Percentiles rank a stretch among this genome's conserved stretches.
phyloP scores from a whole-genome alignment of 2,329 filamentous ascomycete species.

The Trichoderma pleuroti region DNA sequence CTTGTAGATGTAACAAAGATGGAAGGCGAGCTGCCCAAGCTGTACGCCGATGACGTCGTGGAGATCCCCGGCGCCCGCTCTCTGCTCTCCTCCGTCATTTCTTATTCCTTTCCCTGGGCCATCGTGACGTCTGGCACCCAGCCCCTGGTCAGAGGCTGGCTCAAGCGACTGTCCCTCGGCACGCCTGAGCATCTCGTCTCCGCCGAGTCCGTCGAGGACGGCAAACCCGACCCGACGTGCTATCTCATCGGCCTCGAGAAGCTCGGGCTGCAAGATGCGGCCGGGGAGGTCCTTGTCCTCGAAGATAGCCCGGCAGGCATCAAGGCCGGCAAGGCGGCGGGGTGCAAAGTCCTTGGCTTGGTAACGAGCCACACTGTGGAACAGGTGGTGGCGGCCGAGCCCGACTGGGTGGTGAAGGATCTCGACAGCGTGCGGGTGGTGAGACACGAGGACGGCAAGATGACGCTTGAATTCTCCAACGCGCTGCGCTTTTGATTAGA shows the following conservation, averaged over 20 bases:
- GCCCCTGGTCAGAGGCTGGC: slow-evolving; percentile 69
- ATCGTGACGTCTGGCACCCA: slow-evolving; percentile 76
- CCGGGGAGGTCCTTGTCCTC: slow-evolving; percentile 65
- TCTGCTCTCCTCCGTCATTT: slow-evolving; percentile 65
- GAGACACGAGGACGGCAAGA: slow-evolving; percentile 52
- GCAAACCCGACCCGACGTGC: slow-evolving; percentile 75
- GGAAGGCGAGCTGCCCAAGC: slow-evolving; percentile 72
- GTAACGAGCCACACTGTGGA: slow-evolving; percentile 76
- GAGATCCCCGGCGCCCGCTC: slow-evolving; percentile 81
- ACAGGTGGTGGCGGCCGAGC: slow-evolving; percentile 69
- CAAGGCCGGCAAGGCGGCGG: slow-evolving; percentile 76
- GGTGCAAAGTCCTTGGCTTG: slow-evolving; percentile 79
- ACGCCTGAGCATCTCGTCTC: slow-evolving; percentile 65
- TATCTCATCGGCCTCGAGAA: slow-evolving; percentile 65
- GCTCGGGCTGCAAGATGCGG: slow-evolving; percentile 49
- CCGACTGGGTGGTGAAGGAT: slow-evolving; percentile 84
- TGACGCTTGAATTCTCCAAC: slow-evolving; percentile 66
- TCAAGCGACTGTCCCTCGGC: slow-evolving; percentile 62
- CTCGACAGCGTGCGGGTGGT: slow-evolving; percentile 68
- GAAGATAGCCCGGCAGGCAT: slow-evolving; percentile 90
- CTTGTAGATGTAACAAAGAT: slow-evolving; percentile 70
- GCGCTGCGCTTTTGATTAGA: slow-evolving; percentile 41
- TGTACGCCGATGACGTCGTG: slow-evolving; percentile 72
- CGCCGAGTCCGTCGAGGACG: slow-evolving; percentile 70
- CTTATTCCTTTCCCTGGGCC: slow-evolving; percentile 68